Base-by-base conservation (phyloP, 2,329 filamentous ascomycete species). In the Alternaria sp. region DNA sequence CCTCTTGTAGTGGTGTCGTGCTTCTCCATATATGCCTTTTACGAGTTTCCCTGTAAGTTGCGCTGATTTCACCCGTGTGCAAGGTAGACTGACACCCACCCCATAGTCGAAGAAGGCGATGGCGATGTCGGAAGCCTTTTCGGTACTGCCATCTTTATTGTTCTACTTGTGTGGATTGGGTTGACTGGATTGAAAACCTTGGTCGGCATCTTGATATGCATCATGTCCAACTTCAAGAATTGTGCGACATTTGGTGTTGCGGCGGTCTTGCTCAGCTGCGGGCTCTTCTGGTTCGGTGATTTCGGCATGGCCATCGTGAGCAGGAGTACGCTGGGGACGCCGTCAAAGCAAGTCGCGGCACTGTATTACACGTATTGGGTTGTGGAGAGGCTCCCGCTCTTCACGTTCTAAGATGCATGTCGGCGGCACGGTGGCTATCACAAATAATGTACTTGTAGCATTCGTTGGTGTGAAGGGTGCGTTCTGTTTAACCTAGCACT, bases 11-110 rank as follows among this genome's bases (percentile, higher is more conserved):
- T 57, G 6, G 45, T 50, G n/a, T 47, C 52, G 17, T 40, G 57
- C 13, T 61, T 61, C 25, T 61, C 59, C 5, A 26, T 61, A 30
- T 61, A 32, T 26, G 59, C 59, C 13, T 61, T 61, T 15, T 61
- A 61, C 45, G 30, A 57, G 11, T 61, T 61, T 40, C 52, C 52
- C 15, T 57, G 54, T 61, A 47, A 61, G 59, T 57, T 19, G 12
- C 30, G 17, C 21, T 6, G n/a, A 36, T 5, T n/a, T 40, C 1
- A 23, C 12, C 8, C 8, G 17, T 8, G 15, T 25, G 19, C 6
- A 40, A 12, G 3, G 19, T 13, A 8, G 9, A 17, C 49, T 52
- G 8, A 52, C 13, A 23, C 19, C 4, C 23, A 21, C 13, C 12
- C n/a, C 19, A 52, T 25, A 54, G 52, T 54, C 23, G n/a, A 25